Conservation (phyloP, 345 rosid genomes). For the sweet orange (Citrus sinensis) region DNA sequence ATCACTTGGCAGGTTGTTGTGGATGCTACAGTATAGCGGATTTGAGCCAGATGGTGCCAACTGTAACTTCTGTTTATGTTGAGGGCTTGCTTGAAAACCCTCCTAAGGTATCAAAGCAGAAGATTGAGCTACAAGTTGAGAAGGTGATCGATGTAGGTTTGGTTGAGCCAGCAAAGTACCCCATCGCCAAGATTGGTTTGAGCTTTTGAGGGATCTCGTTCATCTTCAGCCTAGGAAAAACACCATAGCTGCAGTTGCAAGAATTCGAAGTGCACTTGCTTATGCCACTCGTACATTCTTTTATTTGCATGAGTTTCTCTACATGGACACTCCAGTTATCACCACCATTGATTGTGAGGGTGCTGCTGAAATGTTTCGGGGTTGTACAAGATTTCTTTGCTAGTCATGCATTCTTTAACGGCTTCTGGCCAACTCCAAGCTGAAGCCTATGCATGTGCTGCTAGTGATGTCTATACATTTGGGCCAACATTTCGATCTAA, state of each 20-base stretch:
- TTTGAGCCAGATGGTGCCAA: constrained; percentile 52
- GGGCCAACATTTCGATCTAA: constrained; percentile 94
- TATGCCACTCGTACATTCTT: constrained; percentile 83
- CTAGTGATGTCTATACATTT: constrained; percentile 75
- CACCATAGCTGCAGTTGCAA: constrained; percentile 80
- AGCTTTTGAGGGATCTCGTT: constrained; percentile 63
- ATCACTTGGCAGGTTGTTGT: constrained; percentile 76
- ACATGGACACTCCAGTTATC: constrained; percentile 74
- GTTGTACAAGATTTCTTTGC: constrained; percentile 63
- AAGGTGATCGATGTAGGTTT: constrained; percentile 51
- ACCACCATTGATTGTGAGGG: constrained; percentile 96
- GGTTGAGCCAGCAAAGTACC: constrained; percentile 69
- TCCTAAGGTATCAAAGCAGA: constrained; percentile 72
- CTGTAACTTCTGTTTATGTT: constrained; percentile 57
- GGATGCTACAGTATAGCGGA: constrained; percentile 48
- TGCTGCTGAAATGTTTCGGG: constrained; percentile 97
- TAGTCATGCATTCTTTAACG: constrained; percentile 80
- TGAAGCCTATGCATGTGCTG: constrained; percentile 80
- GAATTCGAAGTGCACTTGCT: constrained; percentile 85
- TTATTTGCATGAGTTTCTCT: constrained; percentile 63
- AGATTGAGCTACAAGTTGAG: constrained; percentile 77
- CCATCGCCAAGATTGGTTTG: constrained; percentile 63
- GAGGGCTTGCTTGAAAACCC: constrained; percentile 32
- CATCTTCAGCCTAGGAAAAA: constrained; percentile 82
- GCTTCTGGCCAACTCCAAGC: constrained; percentile 95